Percentiles rank a stretch among this genome's conserved stretches.
Conservation (phyloP, 2,329 filamentous ascomycete species). For the Ceratocystis papillata region DNA sequence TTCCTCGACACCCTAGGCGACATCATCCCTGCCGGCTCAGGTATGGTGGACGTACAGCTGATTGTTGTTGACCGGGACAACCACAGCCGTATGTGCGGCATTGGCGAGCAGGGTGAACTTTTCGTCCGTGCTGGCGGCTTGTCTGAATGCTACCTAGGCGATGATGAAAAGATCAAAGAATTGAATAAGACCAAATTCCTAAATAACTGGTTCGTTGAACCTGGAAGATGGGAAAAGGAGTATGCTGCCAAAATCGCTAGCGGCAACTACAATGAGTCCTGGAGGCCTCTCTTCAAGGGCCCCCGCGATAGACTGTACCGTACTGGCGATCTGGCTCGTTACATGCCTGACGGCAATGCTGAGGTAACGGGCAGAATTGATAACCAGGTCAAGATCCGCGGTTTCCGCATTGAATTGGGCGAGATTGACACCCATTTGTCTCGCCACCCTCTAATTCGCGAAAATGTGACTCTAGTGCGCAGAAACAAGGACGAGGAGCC, state of each 20-base stretch:
- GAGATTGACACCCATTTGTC: slow-evolving; percentile 83
- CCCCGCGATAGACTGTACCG: slow-evolving; percentile 78
- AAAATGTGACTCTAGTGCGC: slow-evolving; percentile 76
- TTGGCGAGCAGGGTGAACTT: slow-evolving; percentile 77
- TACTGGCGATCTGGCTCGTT: slow-evolving; percentile 75
- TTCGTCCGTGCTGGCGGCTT: slow-evolving; percentile 73
- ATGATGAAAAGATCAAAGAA: slow-evolving; percentile 42
- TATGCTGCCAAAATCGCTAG: slow-evolving; percentile 28
- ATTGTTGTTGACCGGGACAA: slow-evolving; percentile 66
- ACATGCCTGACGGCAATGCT: slow-evolving; percentile 58
- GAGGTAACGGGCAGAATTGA: slow-evolving; percentile 73
- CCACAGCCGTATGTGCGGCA: slow-evolving; percentile 56
- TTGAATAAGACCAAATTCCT: slow-evolving; percentile 69
- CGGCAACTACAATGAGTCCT: slow-evolving; percentile 45
- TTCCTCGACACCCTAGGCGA: slow-evolving; percentile 44
- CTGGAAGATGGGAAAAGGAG: slow-evolving; percentile 45
- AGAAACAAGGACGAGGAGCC: slow-evolving; percentile 77
- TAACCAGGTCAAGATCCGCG: slow-evolving; percentile 88
- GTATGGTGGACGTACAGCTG: slow-evolving; percentile 83
- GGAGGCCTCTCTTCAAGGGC: slow-evolving; percentile 68
- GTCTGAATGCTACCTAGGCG: slow-evolving; percentile 66
- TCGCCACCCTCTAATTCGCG: slow-evolving; percentile 62
- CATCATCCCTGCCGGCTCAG: slow-evolving; percentile 69
- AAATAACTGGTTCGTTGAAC: slow-evolving; percentile 73
- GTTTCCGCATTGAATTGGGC: slow-evolving; percentile 87